phyloP scores from a whole-genome alignment of 257 asterid species.

The Asclepias syriaca region DNA sequence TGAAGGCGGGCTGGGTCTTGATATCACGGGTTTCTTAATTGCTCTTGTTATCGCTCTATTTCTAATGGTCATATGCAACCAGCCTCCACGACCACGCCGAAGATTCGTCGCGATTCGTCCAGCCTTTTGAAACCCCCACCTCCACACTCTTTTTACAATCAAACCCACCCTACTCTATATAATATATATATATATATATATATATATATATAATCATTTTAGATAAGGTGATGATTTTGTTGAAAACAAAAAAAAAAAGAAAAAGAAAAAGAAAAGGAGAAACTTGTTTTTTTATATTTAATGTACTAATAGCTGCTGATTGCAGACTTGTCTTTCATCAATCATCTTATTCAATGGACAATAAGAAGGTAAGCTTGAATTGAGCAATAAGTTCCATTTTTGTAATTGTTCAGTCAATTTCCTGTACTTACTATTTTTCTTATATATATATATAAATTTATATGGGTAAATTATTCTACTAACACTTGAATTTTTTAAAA shows the following conservation, averaged over 20 bases:
- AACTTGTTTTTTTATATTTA: no score
- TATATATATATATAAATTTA: no score
- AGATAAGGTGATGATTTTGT: no score
- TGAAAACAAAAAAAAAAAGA: no score
- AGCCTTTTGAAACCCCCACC: neutral
- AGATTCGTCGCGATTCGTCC: neutral
- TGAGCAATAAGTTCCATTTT: neutral
- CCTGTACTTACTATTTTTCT: neutral
- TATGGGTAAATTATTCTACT: no score
- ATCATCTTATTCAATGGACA: neutral
- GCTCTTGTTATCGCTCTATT: slow-evolving; percentile 1
- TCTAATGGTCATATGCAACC: slow-evolving; percentile 4
- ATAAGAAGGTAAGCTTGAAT: neutral
- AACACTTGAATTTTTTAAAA: no score
- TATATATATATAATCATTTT: no score
- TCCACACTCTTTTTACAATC: no score
- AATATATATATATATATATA: no score
- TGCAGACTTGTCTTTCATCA: neutral
- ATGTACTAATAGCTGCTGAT: neutral
- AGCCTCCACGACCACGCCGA: slow-evolving; percentile 8
- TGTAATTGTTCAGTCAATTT: slow-evolving; percentile 14
- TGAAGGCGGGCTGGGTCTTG: neutral
- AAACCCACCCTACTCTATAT: no score
- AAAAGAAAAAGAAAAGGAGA: no score
- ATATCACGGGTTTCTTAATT: slow-evolving; percentile 5